phyloP scores from a whole-genome alignment of 2,329 filamentous ascomycete genomes.

The Raffaelea deltoideospora region DNA sequence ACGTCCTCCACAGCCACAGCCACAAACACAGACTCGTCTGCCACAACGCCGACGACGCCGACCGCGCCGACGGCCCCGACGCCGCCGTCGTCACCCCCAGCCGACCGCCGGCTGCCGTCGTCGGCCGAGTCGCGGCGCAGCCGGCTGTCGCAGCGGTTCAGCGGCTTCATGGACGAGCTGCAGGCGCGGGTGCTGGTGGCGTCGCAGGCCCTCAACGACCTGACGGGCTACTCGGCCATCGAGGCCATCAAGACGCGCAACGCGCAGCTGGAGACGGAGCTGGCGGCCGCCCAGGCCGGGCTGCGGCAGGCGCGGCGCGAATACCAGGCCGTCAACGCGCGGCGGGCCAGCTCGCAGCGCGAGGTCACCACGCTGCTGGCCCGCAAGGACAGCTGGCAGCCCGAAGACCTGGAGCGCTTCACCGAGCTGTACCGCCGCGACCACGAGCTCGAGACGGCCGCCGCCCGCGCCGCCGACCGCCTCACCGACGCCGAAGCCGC shows the following conservation, averaged over 20 bases:
- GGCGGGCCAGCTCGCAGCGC: constrained; percentile 77
- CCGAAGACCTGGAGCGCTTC: constrained; percentile 81
- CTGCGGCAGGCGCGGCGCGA: constrained; percentile 58
- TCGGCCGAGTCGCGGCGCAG: constrained; percentile 27
- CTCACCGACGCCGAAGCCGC: constrained; percentile 64
- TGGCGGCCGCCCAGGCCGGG: constrained; percentile 42
- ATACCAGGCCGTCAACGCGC: constrained; percentile 72
- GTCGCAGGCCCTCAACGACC: constrained; percentile 77
- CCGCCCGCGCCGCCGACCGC: constrained; percentile 54
- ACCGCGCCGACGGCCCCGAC: no score
- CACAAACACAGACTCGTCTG: no score
- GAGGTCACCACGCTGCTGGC: constrained; percentile 91
- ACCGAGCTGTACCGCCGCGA: constrained; percentile 83
- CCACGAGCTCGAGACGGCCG: constrained; percentile 80
- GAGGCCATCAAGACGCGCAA: constrained; percentile 74
- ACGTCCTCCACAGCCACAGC: not conserved
- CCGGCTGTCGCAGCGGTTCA: constrained; percentile 34
- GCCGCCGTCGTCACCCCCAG: not conserved
- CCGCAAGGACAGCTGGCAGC: constrained; percentile 83
- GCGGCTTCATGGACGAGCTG: constrained; percentile 70
- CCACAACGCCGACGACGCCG: not conserved
- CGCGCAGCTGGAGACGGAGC: constrained; percentile 43
- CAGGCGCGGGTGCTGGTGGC: constrained; percentile 75
- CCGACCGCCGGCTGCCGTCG: constrained; percentile 23
- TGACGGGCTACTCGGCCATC: constrained; percentile 89